These are phyloP conservation scores for Tricholoma terreum DNA, from an alignment of 768 basidiomycete species.

Conservation along the genomic window DNA sequence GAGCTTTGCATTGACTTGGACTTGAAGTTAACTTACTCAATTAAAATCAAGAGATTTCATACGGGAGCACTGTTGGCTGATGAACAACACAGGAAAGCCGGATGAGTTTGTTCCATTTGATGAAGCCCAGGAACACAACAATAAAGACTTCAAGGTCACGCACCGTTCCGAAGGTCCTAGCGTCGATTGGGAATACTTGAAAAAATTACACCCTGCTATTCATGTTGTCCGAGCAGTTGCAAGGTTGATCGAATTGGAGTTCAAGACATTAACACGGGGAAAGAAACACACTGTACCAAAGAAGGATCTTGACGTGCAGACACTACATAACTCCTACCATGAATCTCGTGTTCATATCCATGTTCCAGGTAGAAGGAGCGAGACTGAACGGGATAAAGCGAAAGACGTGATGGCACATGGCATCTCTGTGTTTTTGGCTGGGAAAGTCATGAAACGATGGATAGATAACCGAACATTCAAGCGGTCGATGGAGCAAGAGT, in stretches of 20 bases:
- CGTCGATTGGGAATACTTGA: constrained; percentile 28
- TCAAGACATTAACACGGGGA: constrained; percentile 21
- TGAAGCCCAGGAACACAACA: not conserved
- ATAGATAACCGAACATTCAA: not conserved
- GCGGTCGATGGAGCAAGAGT: not conserved
- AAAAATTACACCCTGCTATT: constrained; percentile 32
- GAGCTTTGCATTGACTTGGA: no score
- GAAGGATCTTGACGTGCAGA: constrained; percentile 17
- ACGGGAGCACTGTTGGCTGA: not conserved
- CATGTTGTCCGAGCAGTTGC: constrained; percentile 21
- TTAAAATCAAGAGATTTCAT: not conserved
- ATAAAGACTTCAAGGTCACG: constrained; percentile 10
- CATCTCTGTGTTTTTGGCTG: not conserved
- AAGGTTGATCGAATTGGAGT: constrained; percentile 24
- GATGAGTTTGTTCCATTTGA: not conserved
- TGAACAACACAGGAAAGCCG: not conserved
- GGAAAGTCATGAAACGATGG: not conserved
- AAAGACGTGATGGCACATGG: constrained; percentile 8
- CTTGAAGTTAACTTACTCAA: not conserved
- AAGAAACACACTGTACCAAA: constrained; percentile 23
- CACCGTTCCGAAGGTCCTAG: constrained; percentile 31
- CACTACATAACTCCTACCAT: constrained; percentile 16
- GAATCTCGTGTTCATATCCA: constrained; percentile 19
- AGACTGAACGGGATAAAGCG: constrained; percentile 9
- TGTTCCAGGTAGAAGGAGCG: constrained; percentile 12